These are phyloP conservation scores for Xylaria nigripes DNA, from an alignment of 495 filamentous ascomycete species.

Conservation along the genomic window DNA sequence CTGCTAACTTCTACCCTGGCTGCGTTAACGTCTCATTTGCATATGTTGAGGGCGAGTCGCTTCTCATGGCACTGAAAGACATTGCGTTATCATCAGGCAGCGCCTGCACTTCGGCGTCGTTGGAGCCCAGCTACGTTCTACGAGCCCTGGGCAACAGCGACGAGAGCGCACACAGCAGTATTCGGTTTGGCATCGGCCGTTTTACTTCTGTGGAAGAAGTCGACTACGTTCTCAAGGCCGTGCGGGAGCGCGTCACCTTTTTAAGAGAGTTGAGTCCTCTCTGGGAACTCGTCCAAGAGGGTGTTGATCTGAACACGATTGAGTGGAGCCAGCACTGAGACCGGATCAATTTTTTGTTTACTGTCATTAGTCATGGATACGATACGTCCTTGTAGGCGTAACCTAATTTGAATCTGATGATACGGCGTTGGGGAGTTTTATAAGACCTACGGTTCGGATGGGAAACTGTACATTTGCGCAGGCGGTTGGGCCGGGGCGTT, in stretches of 20 bases:
- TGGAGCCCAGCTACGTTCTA: constrained; percentile 93
- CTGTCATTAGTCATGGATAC: not conserved
- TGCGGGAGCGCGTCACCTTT: constrained; percentile 80
- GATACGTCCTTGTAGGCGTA: constrained; percentile 1
- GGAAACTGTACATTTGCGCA: not conserved
- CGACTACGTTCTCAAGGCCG: constrained; percentile 95
- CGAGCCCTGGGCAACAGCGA: constrained; percentile 91
- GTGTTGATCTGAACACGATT: constrained; percentile 89
- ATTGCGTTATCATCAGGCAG: constrained; percentile 95
- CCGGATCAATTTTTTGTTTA: not conserved
- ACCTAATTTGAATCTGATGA: not conserved
- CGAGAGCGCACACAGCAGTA: constrained; percentile 95
- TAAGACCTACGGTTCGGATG: not conserved
- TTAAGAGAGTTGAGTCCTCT: constrained; percentile 90
- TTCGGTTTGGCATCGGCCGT: constrained; percentile 92
- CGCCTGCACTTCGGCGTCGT: constrained; percentile 91
- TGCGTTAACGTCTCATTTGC: constrained; percentile 98
- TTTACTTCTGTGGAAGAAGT: constrained; percentile 95
- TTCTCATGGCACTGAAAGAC: constrained; percentile 97
- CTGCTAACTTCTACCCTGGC: constrained; percentile 77
- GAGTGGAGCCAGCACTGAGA: constrained; percentile 90
- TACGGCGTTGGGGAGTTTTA: constrained; percentile 2
- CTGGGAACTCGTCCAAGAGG: constrained; percentile 98
- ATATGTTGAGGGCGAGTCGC: constrained; percentile 94
- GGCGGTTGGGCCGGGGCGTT: not conserved